Evolutionary conservation across 1,284 basidiomycete genomes (phyloP).

Genomic region (Phellopilus nigrolimitatus): DNA sequence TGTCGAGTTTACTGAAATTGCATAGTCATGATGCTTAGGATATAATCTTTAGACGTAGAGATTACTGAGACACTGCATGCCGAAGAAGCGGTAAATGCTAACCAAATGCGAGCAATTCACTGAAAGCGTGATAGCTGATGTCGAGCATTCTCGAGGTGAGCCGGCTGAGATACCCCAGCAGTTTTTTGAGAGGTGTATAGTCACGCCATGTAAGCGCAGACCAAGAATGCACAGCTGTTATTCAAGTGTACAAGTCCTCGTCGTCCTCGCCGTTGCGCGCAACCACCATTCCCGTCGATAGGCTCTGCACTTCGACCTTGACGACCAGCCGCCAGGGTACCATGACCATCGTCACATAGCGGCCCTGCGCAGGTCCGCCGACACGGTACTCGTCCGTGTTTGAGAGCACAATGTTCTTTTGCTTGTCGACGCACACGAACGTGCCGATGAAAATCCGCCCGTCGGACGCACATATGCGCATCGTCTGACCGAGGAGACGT

Average conservation of each 20-base stretch:
- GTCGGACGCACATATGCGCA: constrained; percentile 52
- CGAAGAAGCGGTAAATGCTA: no score
- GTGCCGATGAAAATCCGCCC: constrained; percentile 74
- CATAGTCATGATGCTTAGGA: no score
- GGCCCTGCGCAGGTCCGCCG: constrained; percentile 32
- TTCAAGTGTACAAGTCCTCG: constrained; percentile 9
- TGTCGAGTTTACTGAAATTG: no score
- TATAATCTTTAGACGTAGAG: no score
- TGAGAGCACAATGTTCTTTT: constrained; percentile 70
- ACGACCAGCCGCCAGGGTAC: constrained; percentile 66
- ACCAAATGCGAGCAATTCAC: no score
- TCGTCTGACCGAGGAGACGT: constrained; percentile 48
- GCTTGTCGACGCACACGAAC: constrained; percentile 76
- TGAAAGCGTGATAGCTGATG: no score
- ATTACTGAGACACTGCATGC: no score
- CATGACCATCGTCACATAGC: constrained; percentile 77
- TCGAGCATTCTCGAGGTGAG: no score
- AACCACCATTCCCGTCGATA: constrained; percentile 1
- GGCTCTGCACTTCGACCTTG: constrained; percentile 45
- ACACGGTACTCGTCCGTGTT: constrained; percentile 73
- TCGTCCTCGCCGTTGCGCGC: constrained; percentile 19
- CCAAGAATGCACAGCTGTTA: not conserved
- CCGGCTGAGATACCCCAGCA: no score
- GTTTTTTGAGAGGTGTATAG: no score
- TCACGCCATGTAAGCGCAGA: not conserved